A percentile compares a stretch with the other conserved stretches of the same genome.
These are phyloP conservation scores for Paraphoma chrysanthemicola DNA, from an alignment of 2,329 filamentous ascomycete species.

Conservation along the genomic window DNA sequence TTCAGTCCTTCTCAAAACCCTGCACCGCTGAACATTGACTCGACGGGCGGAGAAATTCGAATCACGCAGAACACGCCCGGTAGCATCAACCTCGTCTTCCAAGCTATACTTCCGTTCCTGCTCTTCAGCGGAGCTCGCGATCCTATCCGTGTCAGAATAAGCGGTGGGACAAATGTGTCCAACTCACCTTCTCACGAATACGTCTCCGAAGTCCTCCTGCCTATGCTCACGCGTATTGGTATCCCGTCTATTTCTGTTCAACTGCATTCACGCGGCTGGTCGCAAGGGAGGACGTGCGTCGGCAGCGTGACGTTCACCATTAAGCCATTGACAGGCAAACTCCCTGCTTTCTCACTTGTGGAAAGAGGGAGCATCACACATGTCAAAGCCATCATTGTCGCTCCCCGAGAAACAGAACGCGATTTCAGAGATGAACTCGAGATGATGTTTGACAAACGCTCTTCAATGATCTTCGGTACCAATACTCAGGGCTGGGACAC, in stretches of 20 bases:
- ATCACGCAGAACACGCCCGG: conserved; percentile 54
- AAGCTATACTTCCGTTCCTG: conserved; percentile 66
- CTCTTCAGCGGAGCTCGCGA: conserved; percentile 48
- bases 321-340: conserved; percentile 43
- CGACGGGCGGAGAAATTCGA: conserved; percentile 36
- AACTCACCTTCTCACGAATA: conserved; percentile 65
- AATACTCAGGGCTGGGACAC: conserved; percentile 10
- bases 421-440: conserved; percentile 36
- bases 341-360: conserved; percentile 48
- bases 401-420: conserved; percentile 39
- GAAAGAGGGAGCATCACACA: conserved; percentile 32
- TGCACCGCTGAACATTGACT: background rate
- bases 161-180: conserved; percentile 65
- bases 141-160: conserved; percentile 52
- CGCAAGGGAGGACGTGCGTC: conserved; percentile 52
- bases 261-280: conserved; percentile 62
- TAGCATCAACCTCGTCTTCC: conserved; percentile 62
- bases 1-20: conserved; percentile 37
- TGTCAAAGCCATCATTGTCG: conserved; percentile 49
- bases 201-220: conserved; percentile 61
- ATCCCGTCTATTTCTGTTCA: conserved; percentile 54
- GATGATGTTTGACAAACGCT: conserved; percentile 27
- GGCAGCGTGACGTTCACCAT: conserved; percentile 60
- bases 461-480: conserved; percentile 21
- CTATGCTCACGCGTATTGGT: conserved; percentile 59